phyloP scores from a whole-genome alignment of 2,329 filamentous ascomycete genomes.

The Ophiostoma triangulosporum region DNA sequence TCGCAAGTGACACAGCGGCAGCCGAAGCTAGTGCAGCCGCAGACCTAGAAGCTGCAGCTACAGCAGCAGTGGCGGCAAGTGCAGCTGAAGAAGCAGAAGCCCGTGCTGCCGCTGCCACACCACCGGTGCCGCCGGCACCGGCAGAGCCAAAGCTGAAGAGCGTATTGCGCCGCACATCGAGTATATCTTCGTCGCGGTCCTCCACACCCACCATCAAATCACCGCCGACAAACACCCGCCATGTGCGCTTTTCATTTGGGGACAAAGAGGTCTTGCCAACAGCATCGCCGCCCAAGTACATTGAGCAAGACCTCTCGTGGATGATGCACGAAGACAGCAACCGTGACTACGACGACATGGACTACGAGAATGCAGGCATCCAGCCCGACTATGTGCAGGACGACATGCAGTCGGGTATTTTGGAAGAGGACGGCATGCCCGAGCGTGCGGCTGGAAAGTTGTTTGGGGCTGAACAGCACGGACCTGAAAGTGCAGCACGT shows the following conservation, averaged over 20 bases:
- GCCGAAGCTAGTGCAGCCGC: constrained; percentile 4
- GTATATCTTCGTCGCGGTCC: constrained; percentile 23
- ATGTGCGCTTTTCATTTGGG: constrained; percentile 49
- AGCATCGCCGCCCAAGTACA: constrained; percentile 30
- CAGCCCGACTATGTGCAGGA: background rate
- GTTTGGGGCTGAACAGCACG: constrained; percentile 2
- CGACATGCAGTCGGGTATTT: background rate
- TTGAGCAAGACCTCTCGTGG: constrained; percentile 10
- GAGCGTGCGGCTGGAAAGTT: constrained; percentile 16
- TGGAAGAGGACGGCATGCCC: background rate
- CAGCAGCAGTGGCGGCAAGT: constrained; percentile 6
- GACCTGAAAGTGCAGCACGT: background rate
- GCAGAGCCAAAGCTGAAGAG: constrained; percentile 35
- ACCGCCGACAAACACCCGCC: constrained; percentile 20
- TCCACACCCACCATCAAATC: background rate
- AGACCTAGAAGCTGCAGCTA: background rate
- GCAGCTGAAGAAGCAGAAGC: constrained; percentile 11
- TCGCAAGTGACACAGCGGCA: background rate
- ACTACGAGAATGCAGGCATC: background rate
- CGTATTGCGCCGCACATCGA: constrained; percentile 43
- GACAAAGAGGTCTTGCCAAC: constrained; percentile 48
- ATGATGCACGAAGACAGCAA: constrained; percentile 7
- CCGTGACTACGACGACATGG: background rate
- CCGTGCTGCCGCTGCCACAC: background rate
- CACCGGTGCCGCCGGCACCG: constrained; percentile 10